These are phyloP conservation scores for Kodamaea sp. DNA, from an alignment of 1,139 yeast genomes.

Conservation along the genomic window DNA sequence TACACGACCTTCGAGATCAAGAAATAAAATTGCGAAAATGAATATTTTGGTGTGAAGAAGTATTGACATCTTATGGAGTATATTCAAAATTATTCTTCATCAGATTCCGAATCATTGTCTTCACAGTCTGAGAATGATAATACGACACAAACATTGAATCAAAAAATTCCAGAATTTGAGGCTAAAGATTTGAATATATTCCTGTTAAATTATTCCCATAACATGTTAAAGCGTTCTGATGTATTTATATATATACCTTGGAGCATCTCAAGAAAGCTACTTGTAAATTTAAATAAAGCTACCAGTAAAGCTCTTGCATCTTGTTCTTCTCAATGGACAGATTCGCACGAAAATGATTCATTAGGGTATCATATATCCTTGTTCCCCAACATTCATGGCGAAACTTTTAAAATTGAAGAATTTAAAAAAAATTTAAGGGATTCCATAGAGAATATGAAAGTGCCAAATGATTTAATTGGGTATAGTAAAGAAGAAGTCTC, in stretches of 20 bases:
- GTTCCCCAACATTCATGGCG: slow-evolving; percentile 14
- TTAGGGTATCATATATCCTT: slow-evolving; percentile 17
- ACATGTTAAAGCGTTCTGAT: slow-evolving; percentile 9
- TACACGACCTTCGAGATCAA: no score
- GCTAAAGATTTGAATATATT: slow-evolving; percentile 7
- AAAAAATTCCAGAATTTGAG: slow-evolving; percentile 1
- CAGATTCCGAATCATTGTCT: slow-evolving; percentile 9
- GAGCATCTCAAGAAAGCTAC: slow-evolving; percentile 12
- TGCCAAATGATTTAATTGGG: slow-evolving; percentile 5
- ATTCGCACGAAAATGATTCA: slow-evolving; percentile 4
- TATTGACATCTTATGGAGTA: slow-evolving; percentile 6
- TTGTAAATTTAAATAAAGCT: slow-evolving; percentile 4
- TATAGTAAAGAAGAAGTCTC: slow-evolving; percentile 6
- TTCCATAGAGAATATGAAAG: slow-evolving; percentile 6
- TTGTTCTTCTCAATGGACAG: slow-evolving; percentile 9
- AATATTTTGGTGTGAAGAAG: not conserved
- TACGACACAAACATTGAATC: not conserved
- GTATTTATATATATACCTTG: slow-evolving; percentile 18
- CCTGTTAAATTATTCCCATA: slow-evolving; percentile 14
- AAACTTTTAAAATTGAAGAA: slow-evolving; percentile 10
- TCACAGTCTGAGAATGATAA: slow-evolving; percentile 2
- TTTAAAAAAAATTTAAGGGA: slow-evolving; percentile 9
- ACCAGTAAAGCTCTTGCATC: slow-evolving; percentile 1
- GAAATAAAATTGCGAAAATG: no score
- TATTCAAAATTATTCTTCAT: slow-evolving; percentile 10